Evolutionary conservation across 495 filamentous ascomycete species (phyloP).

Genomic region (Parathielavia hyrcaniae): DNA sequence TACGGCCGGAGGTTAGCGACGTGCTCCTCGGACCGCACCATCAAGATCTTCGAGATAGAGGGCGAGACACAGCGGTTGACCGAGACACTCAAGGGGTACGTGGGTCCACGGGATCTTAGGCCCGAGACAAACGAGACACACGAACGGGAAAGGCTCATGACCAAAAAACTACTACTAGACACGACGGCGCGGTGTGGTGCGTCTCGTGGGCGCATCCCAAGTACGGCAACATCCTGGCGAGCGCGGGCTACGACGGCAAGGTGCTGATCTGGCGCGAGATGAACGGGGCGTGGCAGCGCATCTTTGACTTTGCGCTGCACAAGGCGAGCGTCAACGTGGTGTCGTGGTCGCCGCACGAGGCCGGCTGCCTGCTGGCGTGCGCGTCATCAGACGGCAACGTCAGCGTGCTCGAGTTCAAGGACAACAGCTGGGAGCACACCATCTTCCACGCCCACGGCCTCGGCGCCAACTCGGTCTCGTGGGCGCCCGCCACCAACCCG

Average conservation of each 20-base stretch:
- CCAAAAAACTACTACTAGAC: conserved; percentile 45
- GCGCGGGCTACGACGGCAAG: conserved; percentile 91
- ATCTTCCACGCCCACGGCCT: conserved; percentile 87
- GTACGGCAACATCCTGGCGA: conserved; percentile 95
- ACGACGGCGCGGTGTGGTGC: conserved; percentile 94
- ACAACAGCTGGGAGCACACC: conserved; percentile 79
- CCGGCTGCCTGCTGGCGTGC: conserved; percentile 88
- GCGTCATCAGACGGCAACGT: conserved; percentile 91
- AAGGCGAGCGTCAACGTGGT: conserved; percentile 94
- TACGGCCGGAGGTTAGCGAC: conserved; percentile 95
- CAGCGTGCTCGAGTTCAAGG: conserved; percentile 89
- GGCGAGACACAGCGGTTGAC: conserved; percentile 83
- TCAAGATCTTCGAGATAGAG: conserved; percentile 99
- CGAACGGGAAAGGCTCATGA: conserved; percentile 1
- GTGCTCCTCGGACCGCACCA: conserved; percentile 94
- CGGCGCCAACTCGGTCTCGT: conserved; percentile 90
- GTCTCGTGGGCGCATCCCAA: conserved; percentile 98
- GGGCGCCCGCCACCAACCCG: conserved; percentile 78
- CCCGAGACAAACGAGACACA: not conserved
- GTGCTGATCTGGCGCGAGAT: conserved; percentile 98
- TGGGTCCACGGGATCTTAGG: not conserved
- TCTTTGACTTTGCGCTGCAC: conserved; percentile 86
- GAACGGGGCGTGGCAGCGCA: conserved; percentile 63
- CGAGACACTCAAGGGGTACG: conserved; percentile 91
- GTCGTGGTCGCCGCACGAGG: conserved; percentile 93